These are phyloP conservation scores for Xanthoceras sorbifolium DNA, from an alignment of 345 rosid species.

Conservation along the genomic window DNA sequence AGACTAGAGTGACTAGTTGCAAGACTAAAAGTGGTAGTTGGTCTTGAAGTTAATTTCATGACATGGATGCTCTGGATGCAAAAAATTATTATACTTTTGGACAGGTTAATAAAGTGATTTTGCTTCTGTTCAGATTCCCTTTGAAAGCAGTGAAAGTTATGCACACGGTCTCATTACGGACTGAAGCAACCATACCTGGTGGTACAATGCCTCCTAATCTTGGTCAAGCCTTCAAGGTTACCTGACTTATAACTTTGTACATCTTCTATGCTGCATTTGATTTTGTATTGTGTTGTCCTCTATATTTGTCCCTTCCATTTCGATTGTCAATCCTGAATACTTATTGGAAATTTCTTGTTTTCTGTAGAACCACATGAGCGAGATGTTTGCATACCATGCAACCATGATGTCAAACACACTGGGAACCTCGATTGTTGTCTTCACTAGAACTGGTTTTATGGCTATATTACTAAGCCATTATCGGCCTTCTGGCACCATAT, in stretches of 20 bases:
- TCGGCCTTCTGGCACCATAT: conserved; percentile 94
- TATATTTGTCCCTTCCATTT: neutral
- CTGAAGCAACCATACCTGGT: conserved; percentile 86
- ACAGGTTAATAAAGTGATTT: conserved; percentile 16
- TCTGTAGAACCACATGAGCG: conserved; percentile 91
- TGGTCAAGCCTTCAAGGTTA: conserved; percentile 84
- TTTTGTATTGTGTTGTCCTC: neutral
- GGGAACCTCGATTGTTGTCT: conserved; percentile 92
- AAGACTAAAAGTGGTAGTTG: neutral
- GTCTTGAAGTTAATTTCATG: neutral
- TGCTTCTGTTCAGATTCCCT: conserved; percentile 59
- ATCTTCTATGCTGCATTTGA: neutral
- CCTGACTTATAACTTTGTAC: neutral
- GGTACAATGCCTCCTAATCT: conserved; percentile 85
- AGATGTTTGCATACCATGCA: conserved; percentile 99
- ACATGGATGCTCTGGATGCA: neutral
- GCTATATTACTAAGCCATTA: conserved; percentile 89
- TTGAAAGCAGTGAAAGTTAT: conserved; percentile 96
- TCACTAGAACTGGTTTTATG: conserved; percentile 98
- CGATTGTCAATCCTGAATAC: conserved; percentile 13
- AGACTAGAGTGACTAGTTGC: neutral
- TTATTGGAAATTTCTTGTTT: conserved; percentile 25
- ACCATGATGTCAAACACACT: conserved; percentile 99
- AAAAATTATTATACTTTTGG: neutral
- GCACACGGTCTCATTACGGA: conserved; percentile 92